Evolutionary conservation across 192 early-diverging fungal genomes (phyloP), one percentile per base, ranked within the genome.

Genomic region (Chytriomyces confervae): DNA sequence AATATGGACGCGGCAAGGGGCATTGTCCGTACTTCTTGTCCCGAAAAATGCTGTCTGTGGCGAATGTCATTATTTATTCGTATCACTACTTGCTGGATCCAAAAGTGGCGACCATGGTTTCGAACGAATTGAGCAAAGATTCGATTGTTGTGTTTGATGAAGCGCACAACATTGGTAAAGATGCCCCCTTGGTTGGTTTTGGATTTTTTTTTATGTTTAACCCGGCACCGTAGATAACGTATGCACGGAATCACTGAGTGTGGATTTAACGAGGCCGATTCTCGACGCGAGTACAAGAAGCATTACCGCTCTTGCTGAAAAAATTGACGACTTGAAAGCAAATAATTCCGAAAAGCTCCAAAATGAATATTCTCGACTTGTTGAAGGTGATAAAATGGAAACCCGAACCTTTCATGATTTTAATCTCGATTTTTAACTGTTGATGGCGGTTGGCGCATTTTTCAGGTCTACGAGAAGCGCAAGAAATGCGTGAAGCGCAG

Each of bases 81-180:
- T 99, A 98, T 79, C 97, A 99, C 79, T 99, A 99, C 78, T 89
- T 99, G 85, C 85, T 99, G n/a, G 98, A 99, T 82, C 98, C 98
- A 23, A 99, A 99, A 84, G 97, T 99, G 2, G 98, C 98, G 6
- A 97, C 98, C 50, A 78, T 98, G 66, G 95, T 99, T 45, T 98
- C 96, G 5, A 95, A 93, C 82, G 97, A 98, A 79, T 76, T 99
- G 64, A 92, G 94, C 47, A 94, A 93, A 81, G 94, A 98, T 62
- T 91, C 92, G 49, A 98, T 99, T 64, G 93, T 99, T n/a, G 93
- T 99, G 0, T 99, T 99, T 86, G 98, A 99, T 84, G 98, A 99
- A 81, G 98, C 98, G 0, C 97, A 99, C 86, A 98, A 99, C 79
- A 98, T 99, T 72, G 97, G 94, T 95, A 83, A 49, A 7, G 2